Evolutionary conservation across 192 early-diverging fungal genomes (phyloP).

Genomic region (Mortierella hygrophila): DNA sequence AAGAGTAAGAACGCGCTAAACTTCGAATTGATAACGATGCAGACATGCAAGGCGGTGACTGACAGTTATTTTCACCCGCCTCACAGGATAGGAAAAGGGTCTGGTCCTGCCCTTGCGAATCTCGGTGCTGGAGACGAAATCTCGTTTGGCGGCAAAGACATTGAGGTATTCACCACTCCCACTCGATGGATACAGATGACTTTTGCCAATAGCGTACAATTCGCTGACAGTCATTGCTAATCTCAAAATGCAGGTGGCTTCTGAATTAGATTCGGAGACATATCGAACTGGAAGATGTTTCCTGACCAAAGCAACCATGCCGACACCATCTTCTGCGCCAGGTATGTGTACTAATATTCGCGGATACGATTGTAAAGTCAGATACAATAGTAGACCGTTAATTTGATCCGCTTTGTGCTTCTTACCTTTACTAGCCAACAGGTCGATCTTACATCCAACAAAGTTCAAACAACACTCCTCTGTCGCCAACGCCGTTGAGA

Average conservation of each 20-base stretch:
- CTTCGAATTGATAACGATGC: too few species aligned
- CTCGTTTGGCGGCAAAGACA: constrained; percentile 47
- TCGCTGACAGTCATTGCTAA: not conserved
- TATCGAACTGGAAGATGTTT: constrained; percentile 29
- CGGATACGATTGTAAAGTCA: not conserved
- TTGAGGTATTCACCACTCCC: constrained; percentile 23
- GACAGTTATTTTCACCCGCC: not conserved
- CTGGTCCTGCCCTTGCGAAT: not conserved
- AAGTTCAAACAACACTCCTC: constrained; percentile 35
- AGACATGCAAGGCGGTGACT: too few species aligned
- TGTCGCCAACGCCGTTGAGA: not conserved
- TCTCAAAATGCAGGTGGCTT: not conserved
- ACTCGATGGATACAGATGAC: not conserved
- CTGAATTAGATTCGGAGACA: not conserved
- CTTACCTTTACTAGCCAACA: not conserved
- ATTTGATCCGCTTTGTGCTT: not conserved
- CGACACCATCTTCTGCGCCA: not conserved
- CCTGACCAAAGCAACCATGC: not conserved
- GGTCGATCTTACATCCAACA: not conserved
- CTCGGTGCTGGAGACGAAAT: constrained; percentile 34
- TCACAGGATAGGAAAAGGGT: constrained; percentile 34
- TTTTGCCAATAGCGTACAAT: not conserved
- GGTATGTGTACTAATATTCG: not conserved
- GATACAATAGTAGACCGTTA: not conserved
- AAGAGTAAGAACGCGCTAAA: constrained; percentile 36